Evolutionary conservation across 176 grass and related monocot species (phyloP).

Genomic region (Aegilops tauschii): DNA sequence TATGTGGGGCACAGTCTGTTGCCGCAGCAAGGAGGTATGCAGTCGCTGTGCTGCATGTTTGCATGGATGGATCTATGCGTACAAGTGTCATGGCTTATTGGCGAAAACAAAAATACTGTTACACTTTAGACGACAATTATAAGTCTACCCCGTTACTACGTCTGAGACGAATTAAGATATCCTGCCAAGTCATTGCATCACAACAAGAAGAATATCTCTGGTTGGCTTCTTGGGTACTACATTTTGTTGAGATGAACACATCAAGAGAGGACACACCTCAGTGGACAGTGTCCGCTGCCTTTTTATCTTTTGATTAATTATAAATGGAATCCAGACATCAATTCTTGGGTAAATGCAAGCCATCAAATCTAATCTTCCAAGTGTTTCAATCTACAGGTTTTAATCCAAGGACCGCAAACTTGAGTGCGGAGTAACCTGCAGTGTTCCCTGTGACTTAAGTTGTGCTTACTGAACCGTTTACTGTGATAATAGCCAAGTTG

Average conservation of each 20-base stretch:
- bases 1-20: conserved; percentile 24
- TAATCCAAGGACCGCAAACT: not conserved
- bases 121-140: not conserved
- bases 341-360: not conserved
- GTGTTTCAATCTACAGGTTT: not conserved
- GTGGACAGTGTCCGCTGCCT: not conserved
- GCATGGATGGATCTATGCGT: not conserved
- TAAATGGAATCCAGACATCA: too few species aligned
- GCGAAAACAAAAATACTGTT: too few species aligned
- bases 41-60: conserved; percentile 11
- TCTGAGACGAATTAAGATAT: conserved; percentile 2
- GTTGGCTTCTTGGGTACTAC: conserved; percentile 34
- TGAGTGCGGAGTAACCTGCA: not conserved
- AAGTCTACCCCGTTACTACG: not conserved
- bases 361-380: not conserved
- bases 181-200: not conserved
- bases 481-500: not conserved
- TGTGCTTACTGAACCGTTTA: not conserved
- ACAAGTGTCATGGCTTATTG: too few species aligned
- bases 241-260: conserved; percentile 37
- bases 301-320: conserved; percentile 6
- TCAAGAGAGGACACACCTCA: conserved; percentile 15
- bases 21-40: not conserved
- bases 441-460: not conserved
- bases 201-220: not conserved